Percentiles rank a stretch among this genome's conserved stretches.
phyloP scores from a whole-genome alignment of 805 yeast genomes.

The Priceomyces carsonii region DNA sequence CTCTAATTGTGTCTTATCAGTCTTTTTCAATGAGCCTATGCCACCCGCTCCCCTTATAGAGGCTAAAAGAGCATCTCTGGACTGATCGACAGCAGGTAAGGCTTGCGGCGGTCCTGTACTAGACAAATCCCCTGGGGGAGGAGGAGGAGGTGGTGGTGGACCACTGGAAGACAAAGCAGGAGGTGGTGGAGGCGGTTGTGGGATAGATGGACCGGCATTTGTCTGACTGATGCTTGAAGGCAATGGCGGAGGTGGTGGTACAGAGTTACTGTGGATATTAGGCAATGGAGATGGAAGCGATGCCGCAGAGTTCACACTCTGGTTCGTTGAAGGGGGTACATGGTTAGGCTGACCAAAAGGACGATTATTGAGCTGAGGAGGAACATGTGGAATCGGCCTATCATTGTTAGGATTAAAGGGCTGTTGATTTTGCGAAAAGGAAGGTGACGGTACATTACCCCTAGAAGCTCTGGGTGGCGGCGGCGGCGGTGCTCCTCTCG shows the following conservation, averaged over 20 bases:
- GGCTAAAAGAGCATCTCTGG: slow-evolving; percentile 80
- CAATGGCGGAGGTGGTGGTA: slow-evolving; percentile 30
- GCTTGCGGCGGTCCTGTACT: slow-evolving; percentile 17
- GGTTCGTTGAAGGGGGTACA: too few relatives aligned
- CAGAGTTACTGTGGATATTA: slow-evolving; percentile 7
- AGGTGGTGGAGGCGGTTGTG: slow-evolving; percentile 40
- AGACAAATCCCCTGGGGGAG: slow-evolving; percentile 14
- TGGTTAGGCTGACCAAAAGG: too few relatives aligned
- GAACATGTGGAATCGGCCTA: too few relatives aligned
- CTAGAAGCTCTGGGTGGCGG: slow-evolving; percentile 22
- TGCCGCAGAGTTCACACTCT: too few relatives aligned
- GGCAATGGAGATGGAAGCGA: not conserved
- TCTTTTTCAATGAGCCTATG: slow-evolving; percentile 64
- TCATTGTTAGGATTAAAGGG: slow-evolving; percentile 19
- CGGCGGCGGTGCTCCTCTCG: slow-evolving; percentile 25
- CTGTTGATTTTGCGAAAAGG: too few relatives aligned
- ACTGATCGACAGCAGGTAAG: slow-evolving; percentile 41
- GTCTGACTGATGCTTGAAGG: slow-evolving; percentile 20
- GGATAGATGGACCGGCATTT: slow-evolving; percentile 3
- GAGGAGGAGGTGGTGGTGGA: slow-evolving; percentile 30
- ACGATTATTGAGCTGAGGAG: too few relatives aligned
- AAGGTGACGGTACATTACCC: too few relatives aligned
- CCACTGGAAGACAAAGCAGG: slow-evolving; percentile 33
- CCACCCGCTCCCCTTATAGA: slow-evolving; percentile 87
- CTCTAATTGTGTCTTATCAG: slow-evolving; percentile 82